Base-by-base conservation (phyloP, 306 rosid genomes). In the Acmispon strigosus region DNA sequence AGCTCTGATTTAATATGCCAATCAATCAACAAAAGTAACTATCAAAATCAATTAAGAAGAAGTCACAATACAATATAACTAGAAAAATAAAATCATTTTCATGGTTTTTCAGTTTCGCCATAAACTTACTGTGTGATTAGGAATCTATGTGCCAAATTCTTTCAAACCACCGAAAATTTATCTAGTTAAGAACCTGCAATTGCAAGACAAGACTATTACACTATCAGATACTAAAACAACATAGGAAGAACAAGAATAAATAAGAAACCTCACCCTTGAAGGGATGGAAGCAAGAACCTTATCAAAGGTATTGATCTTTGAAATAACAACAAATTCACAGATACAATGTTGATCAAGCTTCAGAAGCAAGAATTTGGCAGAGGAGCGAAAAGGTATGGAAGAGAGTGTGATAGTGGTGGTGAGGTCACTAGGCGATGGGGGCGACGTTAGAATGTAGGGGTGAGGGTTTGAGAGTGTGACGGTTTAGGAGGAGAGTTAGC, bases 111-210 rank as follows among this genome's bases (percentile, higher is more conserved):
- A 15, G 32, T 2, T 27, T 27, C 4, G 3, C 4, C 32, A 27
- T 3, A 22, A 22, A 22, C 1, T 3, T 22, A 3, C 1, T 3
- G 1, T 3, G 2, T 22, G 24, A 55, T 90, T 94, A 2, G 89
- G 73, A 43, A 88, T n/a, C 86, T 48, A 94, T 89, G 47, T 94
- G 97, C 67, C 12, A 83, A 4, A 96, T 94, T 75, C 80, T 83
- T 67, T 94, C 92, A 82, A 94, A 94, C 98, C 98, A 90, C 98
- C 97, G 90, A 70, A 94, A 80, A 76, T 97, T 90, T 18, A 97
- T 89, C 81, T 87, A 85, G 5, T 94, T 94, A 15, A 94, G 97
- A 72, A 93, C 98, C 98, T 90, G 70, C 57, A 76, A 51, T 19
- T 27, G 32, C 32, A 27, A 27, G 41, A 34, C 22, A 66, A 37